Conservation (phyloP, 257 asterid species). For the Nicotiana sylvestris region DNA sequence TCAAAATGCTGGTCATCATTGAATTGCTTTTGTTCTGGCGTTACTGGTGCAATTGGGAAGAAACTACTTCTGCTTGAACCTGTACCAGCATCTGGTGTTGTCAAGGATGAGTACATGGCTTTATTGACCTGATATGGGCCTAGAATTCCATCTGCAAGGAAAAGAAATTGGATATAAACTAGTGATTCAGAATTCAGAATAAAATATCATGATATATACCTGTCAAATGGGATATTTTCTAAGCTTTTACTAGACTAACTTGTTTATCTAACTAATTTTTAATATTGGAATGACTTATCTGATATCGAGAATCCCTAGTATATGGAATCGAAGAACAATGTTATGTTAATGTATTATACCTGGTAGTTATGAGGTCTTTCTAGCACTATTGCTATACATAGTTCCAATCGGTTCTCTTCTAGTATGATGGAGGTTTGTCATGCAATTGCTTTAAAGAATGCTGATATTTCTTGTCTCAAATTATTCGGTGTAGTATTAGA, state of each 20-base stretch:
- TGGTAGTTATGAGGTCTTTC: neutral
- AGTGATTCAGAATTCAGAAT: neutral
- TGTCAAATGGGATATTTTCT: neutral
- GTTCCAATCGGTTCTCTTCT: neutral
- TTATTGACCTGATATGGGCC: constrained; percentile 23
- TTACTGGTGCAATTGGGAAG: constrained; percentile 41
- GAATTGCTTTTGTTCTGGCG: constrained; percentile 53
- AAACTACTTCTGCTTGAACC: constrained; percentile 33
- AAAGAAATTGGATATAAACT: neutral
- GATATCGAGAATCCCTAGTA: neutral
- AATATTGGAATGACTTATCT: neutral
- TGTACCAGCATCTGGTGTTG: constrained; percentile 34
- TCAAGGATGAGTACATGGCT: constrained; percentile 35
- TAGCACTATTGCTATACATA: neutral
- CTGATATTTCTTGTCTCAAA: neutral
- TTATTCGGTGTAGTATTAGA: neutral
- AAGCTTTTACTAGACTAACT: neutral
- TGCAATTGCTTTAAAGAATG: too few species aligned
- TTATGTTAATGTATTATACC: neutral
- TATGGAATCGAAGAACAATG: neutral
- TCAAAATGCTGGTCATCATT: constrained; percentile 31
- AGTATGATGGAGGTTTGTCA: neutral
- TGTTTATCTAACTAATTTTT: neutral
- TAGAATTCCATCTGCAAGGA: constrained; percentile 39
- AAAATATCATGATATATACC: neutral